Base-by-base conservation (phyloP, 2,329 filamentous ascomycete species). In the Malbranchea zuffiana region DNA sequence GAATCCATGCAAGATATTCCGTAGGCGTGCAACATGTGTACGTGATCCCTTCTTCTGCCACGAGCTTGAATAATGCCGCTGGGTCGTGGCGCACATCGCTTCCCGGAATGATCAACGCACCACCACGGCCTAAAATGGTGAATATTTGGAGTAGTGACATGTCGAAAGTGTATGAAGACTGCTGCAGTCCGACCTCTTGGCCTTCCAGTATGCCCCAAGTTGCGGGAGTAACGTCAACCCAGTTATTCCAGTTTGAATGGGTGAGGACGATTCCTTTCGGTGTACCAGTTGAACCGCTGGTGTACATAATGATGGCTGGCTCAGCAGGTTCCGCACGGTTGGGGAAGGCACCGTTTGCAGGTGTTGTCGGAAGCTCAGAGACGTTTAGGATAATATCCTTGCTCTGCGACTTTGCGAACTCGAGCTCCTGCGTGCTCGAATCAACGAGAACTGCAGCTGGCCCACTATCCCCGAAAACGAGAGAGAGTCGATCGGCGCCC, bases 231-330 rank as follows among this genome's bases (percentile, higher is more conserved):
- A 18, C 28, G 24, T 52, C 48, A 4, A 56, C 40, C n/a, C 47
- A 26, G 35, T 53, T 53, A 1, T 35, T 29, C 6, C 55, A 21
- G 21, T 39, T 43, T 3, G 18, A 23, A 54, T 98, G 90, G 1
- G 80, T 86, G 48, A 96, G 65, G 23, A 76, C 61, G 2, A 78
- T 73, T n/a, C 75, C 75, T 57, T 79, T 79, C 1, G 75, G 75
- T 41, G 67, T 69, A 3, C 75, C 75, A 0, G 75, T 79, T 38
- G 72, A 78, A n/a, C 75, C 75, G 1, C 74, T 78, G 6, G 75
- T 79, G 50, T 78, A 78, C 47, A 78, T 74, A 45, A 78, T 70
- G 44, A 40, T 33, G n/a, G 35, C 25, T 15, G 32, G 23, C 49
- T 24, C 56, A 48, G 35, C 53, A 10, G 28, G 16, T 2, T 15